Conservation (phyloP, 192 early-diverging fungal genomes). For the Podochytrium sp. region DNA sequence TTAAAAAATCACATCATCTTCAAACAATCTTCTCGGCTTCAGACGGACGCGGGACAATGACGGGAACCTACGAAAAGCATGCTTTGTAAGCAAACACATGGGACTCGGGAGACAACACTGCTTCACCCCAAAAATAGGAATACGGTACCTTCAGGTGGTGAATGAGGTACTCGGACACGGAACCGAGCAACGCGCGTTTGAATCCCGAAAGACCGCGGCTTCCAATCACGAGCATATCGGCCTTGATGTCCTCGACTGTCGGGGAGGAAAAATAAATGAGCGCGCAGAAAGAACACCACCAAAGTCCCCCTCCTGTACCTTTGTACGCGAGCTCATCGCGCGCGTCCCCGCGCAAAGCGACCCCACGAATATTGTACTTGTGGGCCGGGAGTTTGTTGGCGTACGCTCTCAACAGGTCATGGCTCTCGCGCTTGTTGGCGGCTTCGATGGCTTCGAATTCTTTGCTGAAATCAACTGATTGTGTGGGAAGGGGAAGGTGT, state of each 20-base stretch:
- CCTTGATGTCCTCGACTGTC: constrained; percentile 55
- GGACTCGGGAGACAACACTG: not conserved
- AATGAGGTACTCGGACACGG: constrained; percentile 50
- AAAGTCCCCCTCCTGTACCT: constrained; percentile 2
- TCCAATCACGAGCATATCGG: constrained; percentile 66
- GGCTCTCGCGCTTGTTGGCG: constrained; percentile 24
- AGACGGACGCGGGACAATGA: constrained; percentile 10
- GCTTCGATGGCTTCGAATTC: constrained; percentile 29
- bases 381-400: constrained; percentile 27
- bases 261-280: too few relatives aligned
- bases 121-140: not conserved
- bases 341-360: constrained; percentile 56
- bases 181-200: constrained; percentile 48
- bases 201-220: constrained; percentile 62
- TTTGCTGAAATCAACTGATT: constrained; percentile 28
- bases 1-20: not conserved
- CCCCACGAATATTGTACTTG: constrained; percentile 38
- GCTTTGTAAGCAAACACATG: not conserved
- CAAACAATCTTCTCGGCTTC: not conserved
- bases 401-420: constrained; percentile 14
- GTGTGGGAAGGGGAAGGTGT: too few relatives aligned
- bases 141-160: constrained; percentile 38
- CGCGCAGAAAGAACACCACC: too few relatives aligned
- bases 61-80: too few relatives aligned
- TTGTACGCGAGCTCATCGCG: constrained; percentile 66